Percentiles rank a stretch among this genome's conserved stretches.
phyloP scores from a whole-genome alignment of 225 moss, liverwort and hornwort species.

The Asterella californica region DNA sequence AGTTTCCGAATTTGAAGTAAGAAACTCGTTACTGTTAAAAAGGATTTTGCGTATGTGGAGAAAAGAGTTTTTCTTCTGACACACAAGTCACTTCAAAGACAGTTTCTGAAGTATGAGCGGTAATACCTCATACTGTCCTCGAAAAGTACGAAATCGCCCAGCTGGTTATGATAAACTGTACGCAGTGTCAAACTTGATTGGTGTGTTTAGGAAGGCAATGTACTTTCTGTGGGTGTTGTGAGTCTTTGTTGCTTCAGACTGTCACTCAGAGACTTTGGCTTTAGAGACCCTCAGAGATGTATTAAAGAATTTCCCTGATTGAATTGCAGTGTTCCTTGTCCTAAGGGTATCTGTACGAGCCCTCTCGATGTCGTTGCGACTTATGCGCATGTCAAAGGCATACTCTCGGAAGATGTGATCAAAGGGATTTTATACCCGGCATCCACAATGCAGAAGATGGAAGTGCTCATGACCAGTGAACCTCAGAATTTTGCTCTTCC shows the following conservation, averaged over 20 bases:
- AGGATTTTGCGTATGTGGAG: too few species aligned
- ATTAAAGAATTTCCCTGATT: background rate
- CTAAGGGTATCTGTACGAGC: constrained; percentile 45
- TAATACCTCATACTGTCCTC: too few species aligned
- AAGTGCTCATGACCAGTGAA: constrained; percentile 40
- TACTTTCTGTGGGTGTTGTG: background rate
- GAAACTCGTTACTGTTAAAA: too few species aligned
- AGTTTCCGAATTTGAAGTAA: too few species aligned
- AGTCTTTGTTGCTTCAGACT: background rate
- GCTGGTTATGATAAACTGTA: background rate
- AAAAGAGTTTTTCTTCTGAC: too few species aligned
- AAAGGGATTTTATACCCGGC: constrained; percentile 45
- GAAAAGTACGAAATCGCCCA: background rate
- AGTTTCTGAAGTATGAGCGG: too few species aligned
- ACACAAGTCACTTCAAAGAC: too few species aligned
- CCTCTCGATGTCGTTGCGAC: constrained; percentile 52
- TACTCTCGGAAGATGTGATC: constrained; percentile 39
- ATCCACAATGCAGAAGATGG: constrained; percentile 39
- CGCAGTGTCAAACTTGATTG: background rate
- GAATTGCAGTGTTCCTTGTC: constrained; percentile 54
- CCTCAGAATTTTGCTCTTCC: constrained; percentile 40
- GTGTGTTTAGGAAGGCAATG: background rate
- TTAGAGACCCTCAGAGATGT: background rate
- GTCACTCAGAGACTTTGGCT: background rate
- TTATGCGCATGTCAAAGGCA: constrained; percentile 26